These are phyloP conservation scores for Aspergillus novoparasiticus DNA, from an alignment of 2,329 filamentous ascomycete genomes.

Conservation along the genomic window DNA sequence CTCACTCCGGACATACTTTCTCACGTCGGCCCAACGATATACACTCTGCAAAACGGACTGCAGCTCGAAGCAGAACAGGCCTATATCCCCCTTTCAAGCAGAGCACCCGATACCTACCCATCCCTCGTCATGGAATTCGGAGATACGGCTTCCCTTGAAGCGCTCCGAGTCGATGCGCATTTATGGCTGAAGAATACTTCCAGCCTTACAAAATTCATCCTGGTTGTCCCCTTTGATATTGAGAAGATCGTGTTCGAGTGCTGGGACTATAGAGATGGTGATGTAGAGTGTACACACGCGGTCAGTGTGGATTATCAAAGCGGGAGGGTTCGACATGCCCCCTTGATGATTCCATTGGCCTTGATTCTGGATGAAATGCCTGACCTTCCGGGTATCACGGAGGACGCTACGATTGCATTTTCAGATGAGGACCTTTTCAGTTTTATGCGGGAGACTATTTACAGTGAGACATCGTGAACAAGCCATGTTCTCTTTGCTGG, in stretches of 20 bases:
- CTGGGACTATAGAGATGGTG: not conserved
- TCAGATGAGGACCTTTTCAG: not conserved
- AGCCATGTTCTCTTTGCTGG: not conserved
- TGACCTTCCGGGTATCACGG: not conserved
- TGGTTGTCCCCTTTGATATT: not conserved
- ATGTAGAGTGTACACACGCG: not conserved
- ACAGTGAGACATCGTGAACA: not conserved
- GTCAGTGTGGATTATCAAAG: not conserved
- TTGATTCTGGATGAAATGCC: not conserved
- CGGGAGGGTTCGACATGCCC: not conserved
- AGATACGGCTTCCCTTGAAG: not conserved
- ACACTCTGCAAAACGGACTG: not conserved
- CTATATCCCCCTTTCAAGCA: not conserved
- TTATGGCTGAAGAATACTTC: not conserved
- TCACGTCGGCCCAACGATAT: not conserved
- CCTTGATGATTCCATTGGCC: not conserved
- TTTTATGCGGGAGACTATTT: not conserved
- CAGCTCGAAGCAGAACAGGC: not conserved
- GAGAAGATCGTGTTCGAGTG: not conserved
- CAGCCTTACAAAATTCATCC: not conserved
- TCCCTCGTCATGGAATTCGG: not conserved
- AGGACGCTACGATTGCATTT: not conserved
- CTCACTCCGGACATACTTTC: not conserved
- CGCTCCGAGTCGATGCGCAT: not conserved
- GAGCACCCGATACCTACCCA: not conserved